Conservation (phyloP, 257 asterid species). For the Forsythia suspensa region DNA sequence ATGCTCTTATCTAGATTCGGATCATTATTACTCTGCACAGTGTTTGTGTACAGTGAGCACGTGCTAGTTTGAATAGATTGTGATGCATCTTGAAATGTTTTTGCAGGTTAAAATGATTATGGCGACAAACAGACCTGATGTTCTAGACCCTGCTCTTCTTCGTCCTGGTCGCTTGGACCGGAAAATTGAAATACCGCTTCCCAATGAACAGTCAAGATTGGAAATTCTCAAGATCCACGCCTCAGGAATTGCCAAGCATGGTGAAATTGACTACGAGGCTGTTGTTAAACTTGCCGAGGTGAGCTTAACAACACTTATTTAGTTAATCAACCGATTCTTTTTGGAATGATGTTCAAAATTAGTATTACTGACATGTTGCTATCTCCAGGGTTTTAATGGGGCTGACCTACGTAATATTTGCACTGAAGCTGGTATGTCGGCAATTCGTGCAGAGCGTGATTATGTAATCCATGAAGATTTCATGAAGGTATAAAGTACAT, state of each 20-base stretch:
- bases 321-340: background rate
- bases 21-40: background rate
- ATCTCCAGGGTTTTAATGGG: constrained; percentile 83
- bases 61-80: background rate
- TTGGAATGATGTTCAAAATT: background rate
- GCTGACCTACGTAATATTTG: constrained; percentile 96
- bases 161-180: constrained; percentile 96
- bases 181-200: constrained; percentile 93
- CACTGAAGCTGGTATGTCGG: constrained; percentile 96
- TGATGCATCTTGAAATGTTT: constrained; percentile 16
- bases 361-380: constrained; percentile 1
- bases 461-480: constrained; percentile 98
- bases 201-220: constrained; percentile 93
- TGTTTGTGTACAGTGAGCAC: background rate
- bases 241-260: constrained; percentile 93
- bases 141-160: constrained; percentile 95
- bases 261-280: constrained; percentile 97
- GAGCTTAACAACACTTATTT: constrained; percentile 21
- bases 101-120: constrained; percentile 92
- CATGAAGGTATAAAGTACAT: constrained; percentile 64
- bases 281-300: constrained; percentile 97
- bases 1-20: background rate
- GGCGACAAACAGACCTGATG: constrained; percentile 98
- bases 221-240: constrained; percentile 95
- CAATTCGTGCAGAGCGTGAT: constrained; percentile 96